Evolutionary conservation across 1,284 basidiomycete genomes (phyloP).

Genomic region (Cryptococcus maquisensis): DNA sequence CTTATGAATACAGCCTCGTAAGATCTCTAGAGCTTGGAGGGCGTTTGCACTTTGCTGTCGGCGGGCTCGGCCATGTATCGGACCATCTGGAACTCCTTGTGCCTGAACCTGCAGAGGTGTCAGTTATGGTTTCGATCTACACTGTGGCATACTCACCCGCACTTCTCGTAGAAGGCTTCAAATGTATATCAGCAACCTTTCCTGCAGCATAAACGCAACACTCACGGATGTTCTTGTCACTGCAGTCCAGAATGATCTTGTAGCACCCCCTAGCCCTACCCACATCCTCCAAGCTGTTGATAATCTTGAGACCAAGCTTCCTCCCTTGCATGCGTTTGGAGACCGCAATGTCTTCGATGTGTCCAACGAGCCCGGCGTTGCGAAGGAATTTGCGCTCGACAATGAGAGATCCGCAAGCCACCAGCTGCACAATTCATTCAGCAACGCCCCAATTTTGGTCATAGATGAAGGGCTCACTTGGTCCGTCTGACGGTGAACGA

Average conservation of each 20-base stretch:
- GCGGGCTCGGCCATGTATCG: constrained; percentile 34
- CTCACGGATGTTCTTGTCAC: constrained; percentile 83
- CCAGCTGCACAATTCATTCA: constrained; percentile 55
- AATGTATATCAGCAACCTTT: constrained; percentile 7
- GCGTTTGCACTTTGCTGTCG: constrained; percentile 5
- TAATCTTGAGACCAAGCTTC: constrained; percentile 74
- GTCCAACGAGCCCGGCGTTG: constrained; percentile 73
- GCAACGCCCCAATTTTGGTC: background rate
- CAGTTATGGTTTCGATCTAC: background rate
- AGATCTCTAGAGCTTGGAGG: constrained; percentile 6
- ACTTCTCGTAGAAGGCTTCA: constrained; percentile 93
- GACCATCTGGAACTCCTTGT: constrained; percentile 89
- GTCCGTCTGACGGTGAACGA: constrained; percentile 71
- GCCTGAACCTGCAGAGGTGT: constrained; percentile 54
- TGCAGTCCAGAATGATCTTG: constrained; percentile 93
- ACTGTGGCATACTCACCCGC: constrained; percentile 55
- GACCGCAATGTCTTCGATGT: constrained; percentile 97
- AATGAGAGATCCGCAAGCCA: constrained; percentile 78
- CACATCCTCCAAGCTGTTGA: constrained; percentile 75
- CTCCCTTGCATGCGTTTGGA: constrained; percentile 83
- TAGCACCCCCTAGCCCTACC: constrained; percentile 76
- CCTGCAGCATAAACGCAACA: constrained; percentile 2
- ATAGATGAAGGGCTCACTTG: constrained; percentile 29
- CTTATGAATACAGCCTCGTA: background rate
- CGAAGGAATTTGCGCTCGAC: constrained; percentile 92